Percentiles rank a stretch among this genome's conserved stretches.
Conservation (phyloP, 345 rosid species). For the Draba incana region DNA sequence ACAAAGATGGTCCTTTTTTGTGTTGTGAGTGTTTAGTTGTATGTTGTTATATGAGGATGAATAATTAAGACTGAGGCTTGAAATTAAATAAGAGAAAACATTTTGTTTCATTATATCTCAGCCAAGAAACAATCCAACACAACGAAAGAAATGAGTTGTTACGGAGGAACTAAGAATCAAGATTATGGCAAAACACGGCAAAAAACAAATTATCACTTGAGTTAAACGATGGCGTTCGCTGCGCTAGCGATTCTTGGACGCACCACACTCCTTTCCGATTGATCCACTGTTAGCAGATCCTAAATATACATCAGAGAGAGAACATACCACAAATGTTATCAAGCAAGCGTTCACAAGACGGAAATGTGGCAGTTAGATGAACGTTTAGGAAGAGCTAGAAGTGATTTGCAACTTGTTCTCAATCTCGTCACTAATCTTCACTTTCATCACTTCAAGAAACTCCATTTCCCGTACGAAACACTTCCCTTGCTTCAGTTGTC, state of each 20-base stretch:
- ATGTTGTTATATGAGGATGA: conserved; percentile 33
- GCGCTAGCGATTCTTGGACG: too few relatives aligned
- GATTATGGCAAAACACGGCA: too few relatives aligned
- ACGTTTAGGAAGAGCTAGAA: conserved; percentile 2
- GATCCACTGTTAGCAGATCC: too few relatives aligned
- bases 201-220: too few relatives aligned
- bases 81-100: conserved; percentile 9
- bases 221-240: too few relatives aligned
- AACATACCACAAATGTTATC: too few relatives aligned
- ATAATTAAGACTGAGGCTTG: conserved; percentile 33
- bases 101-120: conserved; percentile 13
- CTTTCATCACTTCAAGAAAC: too few relatives aligned
- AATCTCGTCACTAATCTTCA: background rate
- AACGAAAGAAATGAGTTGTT: too few relatives aligned
- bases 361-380: background rate
- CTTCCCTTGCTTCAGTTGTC: background rate
- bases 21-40: conserved; percentile 31
- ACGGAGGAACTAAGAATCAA: too few relatives aligned
- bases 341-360: background rate
- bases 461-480: background rate
- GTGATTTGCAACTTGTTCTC: background rate
- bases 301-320: too few relatives aligned
- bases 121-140: background rate
- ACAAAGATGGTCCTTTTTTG: too few relatives aligned
- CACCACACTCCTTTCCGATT: too few relatives aligned